Evolutionary conservation across 257 asterid species (phyloP), one percentile per base, ranked within the genome.

Genomic region (Pogostemon cablin): DNA sequence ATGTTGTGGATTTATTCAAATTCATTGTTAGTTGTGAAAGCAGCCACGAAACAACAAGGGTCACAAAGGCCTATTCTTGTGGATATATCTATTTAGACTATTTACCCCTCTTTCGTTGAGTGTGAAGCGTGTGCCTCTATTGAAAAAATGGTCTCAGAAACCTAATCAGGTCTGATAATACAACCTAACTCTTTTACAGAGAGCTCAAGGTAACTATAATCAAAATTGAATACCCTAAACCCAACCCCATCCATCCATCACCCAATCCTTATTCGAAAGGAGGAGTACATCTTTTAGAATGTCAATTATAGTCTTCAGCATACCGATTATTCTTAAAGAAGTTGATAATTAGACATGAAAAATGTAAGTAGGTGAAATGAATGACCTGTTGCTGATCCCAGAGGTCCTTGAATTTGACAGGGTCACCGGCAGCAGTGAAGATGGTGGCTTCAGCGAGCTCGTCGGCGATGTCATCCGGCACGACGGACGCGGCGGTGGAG

Each of bases 381-480:
- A 40, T 40, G 35, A 91, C 98, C 90, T 88, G 88, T 38, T 81
- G 79, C 81, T 88, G 95, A 83, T 92, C 96, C 97, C 91, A 90
- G 6, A 92, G 91, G 47, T 85, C 80, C 75, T 83, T 76, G 72
- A 92, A 92, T 68, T 80, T 83, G 79, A 92, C 93, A 1, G 89
- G 81, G 49, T 84, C 86, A 6, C 91, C 98, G 60, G 88, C 50
- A 63, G 90, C 91, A 11, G 89, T 87, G 75, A 90, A 86, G 71
- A 92, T 85, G 69, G 75, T 76, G 44, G 90, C 84, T 53, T 83
- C 93, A 6, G 86, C 91, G 49, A 92, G 88, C 53, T 74, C 75
- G 44, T 87, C 86, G n/a, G 75, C 79, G 12, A 88, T 63, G 71
- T 83, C 75, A 17, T 81, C 88, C 1, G 93, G 69, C 59, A 80